Percentiles rank a stretch among this genome's conserved stretches.
Conservation (phyloP, 805 yeast species). For the Jamesozyma spencerorum region DNA sequence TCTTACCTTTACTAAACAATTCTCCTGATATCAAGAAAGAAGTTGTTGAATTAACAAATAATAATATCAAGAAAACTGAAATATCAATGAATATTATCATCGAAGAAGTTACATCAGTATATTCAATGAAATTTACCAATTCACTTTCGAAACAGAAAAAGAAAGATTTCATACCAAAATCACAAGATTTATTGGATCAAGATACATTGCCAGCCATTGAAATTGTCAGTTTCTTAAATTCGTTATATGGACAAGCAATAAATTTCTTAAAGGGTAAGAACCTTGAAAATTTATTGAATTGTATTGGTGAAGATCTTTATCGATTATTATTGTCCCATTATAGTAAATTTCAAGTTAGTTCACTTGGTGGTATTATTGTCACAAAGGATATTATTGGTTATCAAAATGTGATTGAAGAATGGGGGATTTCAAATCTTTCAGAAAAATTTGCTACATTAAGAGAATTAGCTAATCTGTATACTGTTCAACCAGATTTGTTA, state of each 20-base stretch:
- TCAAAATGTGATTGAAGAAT: constrained; percentile 56
- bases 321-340: constrained; percentile 59
- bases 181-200: constrained; percentile 39
- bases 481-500: constrained; percentile 73
- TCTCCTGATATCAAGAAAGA: constrained; percentile 47
- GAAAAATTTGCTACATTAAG: constrained; percentile 61
- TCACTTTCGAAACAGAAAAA: constrained; percentile 59
- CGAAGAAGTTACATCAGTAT: constrained; percentile 46
- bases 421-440: constrained; percentile 53
- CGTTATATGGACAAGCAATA: constrained; percentile 28
- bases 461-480: constrained; percentile 75
- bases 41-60: constrained; percentile 54
- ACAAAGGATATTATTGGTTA: constrained; percentile 77
- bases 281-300: constrained; percentile 40
- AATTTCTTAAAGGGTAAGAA: constrained; percentile 38
- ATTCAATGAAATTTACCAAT: constrained; percentile 41
- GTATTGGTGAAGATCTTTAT: constrained; percentile 51
- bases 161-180: constrained; percentile 53
- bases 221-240: constrained; percentile 42
- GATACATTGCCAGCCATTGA: constrained; percentile 67
- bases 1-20: constrained; percentile 63
- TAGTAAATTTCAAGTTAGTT: constrained; percentile 63
- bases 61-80: constrained; percentile 52
- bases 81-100: constrained; percentile 54
- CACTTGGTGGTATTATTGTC: constrained; percentile 73